Percentiles rank a stretch among this genome's conserved stretches.
These are phyloP conservation scores for Biscogniauxia sp. DNA, from an alignment of 2,329 filamentous ascomycete species.

Conservation along the genomic window DNA sequence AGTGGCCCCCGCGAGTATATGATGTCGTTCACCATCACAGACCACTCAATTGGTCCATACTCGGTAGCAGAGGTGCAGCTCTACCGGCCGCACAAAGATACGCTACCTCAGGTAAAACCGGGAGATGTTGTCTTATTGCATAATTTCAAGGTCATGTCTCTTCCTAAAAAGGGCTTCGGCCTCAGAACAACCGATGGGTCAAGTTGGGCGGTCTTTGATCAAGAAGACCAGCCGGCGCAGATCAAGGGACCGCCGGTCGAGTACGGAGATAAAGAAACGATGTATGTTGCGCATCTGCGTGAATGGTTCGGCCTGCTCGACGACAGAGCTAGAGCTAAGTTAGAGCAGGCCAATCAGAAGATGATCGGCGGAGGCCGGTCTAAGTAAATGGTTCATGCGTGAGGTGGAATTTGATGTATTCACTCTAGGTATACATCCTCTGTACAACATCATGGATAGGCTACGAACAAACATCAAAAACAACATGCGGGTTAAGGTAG, in stretches of 20 bases:
- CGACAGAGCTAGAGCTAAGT: slow-evolving; percentile 42
- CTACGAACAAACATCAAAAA: background rate
- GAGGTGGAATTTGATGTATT: background rate
- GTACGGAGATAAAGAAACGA: slow-evolving; percentile 47
- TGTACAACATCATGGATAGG: background rate
- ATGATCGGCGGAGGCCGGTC: slow-evolving; percentile 26
- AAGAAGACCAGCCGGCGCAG: slow-evolving; percentile 43
- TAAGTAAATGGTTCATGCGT: slow-evolving; percentile 10
- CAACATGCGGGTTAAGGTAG: background rate
- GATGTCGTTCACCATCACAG: slow-evolving; percentile 56
- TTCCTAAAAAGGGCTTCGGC: slow-evolving; percentile 55
- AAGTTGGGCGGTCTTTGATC: slow-evolving; percentile 62
- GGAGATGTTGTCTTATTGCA: slow-evolving; percentile 60
- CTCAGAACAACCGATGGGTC: slow-evolving; percentile 54
- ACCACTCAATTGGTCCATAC: slow-evolving; percentile 51
- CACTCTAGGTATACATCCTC: background rate
- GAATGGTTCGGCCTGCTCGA: slow-evolving; percentile 51
- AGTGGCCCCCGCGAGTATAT: slow-evolving; percentile 58
- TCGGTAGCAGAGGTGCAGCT: slow-evolving; percentile 54
- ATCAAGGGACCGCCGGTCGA: slow-evolving; percentile 61
- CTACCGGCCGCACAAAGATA: slow-evolving; percentile 56
- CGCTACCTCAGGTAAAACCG: slow-evolving; percentile 51
- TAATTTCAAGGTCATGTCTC: slow-evolving; percentile 51
- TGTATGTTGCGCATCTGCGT: slow-evolving; percentile 47
- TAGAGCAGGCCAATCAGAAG: slow-evolving; percentile 48